Evolutionary conservation across 768 basidiomycete genomes (phyloP).

Genomic region (Lactarius hengduanensis): DNA sequence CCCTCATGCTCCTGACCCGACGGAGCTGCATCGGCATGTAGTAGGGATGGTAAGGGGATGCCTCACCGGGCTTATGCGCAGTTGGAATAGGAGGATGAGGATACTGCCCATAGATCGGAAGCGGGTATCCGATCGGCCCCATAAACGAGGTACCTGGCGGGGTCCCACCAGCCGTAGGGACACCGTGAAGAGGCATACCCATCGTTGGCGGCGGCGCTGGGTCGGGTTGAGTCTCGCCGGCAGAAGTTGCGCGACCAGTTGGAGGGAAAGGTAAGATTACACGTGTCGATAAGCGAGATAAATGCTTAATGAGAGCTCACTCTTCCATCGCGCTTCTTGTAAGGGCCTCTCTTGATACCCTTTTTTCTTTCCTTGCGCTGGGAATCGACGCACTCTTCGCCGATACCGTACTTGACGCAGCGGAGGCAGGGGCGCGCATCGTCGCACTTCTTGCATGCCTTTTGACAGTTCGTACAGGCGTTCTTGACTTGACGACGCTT

Average conservation of each 20-base stretch:
- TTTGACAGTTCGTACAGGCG: slow-evolving; percentile 88
- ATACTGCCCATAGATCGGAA: slow-evolving; percentile 57
- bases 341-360: slow-evolving; percentile 82
- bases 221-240: slow-evolving; percentile 45
- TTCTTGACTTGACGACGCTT: slow-evolving; percentile 91
- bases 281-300: slow-evolving; percentile 26
- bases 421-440: slow-evolving; percentile 90
- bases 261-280: slow-evolving; percentile 27
- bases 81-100: slow-evolving; percentile 45
- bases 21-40: slow-evolving; percentile 44
- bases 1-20: slow-evolving; percentile 38
- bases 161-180: slow-evolving; percentile 35
- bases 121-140: slow-evolving; percentile 50
- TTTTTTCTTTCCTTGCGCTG: slow-evolving; percentile 91
- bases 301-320: slow-evolving; percentile 44
- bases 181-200: slow-evolving; percentile 35
- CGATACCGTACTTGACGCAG: slow-evolving; percentile 87
- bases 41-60: slow-evolving; percentile 53
- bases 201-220: slow-evolving; percentile 36
- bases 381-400: slow-evolving; percentile 86
- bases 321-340: slow-evolving; percentile 95
- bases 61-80: slow-evolving; percentile 51
- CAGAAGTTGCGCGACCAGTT: slow-evolving; percentile 56
- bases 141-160: slow-evolving; percentile 55
- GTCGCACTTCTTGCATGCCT: slow-evolving; percentile 90